Evolutionary conservation across 2,329 filamentous ascomycete species (phyloP).

Genomic region (Calycina herbarum): DNA sequence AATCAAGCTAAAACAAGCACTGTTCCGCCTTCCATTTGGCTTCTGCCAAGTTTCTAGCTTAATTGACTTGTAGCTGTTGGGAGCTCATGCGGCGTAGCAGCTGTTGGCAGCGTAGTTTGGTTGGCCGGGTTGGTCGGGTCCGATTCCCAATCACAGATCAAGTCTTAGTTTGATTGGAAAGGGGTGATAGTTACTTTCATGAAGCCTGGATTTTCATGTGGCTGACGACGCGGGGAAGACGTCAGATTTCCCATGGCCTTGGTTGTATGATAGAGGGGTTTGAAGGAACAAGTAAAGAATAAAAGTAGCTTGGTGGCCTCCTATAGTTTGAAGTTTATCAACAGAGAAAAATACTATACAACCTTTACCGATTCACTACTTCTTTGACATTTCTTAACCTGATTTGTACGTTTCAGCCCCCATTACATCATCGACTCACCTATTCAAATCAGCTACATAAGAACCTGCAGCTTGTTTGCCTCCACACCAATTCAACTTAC

Average conservation of each 20-base stretch:
- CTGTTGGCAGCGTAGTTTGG: not conserved
- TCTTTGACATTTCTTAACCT: not conserved
- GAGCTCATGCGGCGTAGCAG: not conserved
- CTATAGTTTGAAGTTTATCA: not conserved
- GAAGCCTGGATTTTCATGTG: not conserved
- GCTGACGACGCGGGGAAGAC: not conserved
- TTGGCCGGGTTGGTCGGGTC: not conserved
- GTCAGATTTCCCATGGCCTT: constrained; percentile 1
- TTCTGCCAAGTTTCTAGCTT: not conserved
- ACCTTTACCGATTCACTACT: not conserved
- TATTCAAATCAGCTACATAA: not conserved
- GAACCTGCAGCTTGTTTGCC: not conserved
- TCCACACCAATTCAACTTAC: not conserved
- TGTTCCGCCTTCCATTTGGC: not conserved
- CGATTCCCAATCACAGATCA: not conserved
- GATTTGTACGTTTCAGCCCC: not conserved
- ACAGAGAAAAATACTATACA: not conserved
- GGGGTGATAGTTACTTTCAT: not conserved
- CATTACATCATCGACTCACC: constrained; percentile 2
- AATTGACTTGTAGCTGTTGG: not conserved
- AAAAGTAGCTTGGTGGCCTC: not conserved
- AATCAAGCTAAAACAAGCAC: not conserved
- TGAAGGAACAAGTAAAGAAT: not conserved
- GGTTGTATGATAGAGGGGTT: not conserved
- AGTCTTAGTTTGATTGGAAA: not conserved